Conservation (phyloP, 2,329 filamentous ascomycete genomes). For the Dothidotthia symphoricarpi region DNA sequence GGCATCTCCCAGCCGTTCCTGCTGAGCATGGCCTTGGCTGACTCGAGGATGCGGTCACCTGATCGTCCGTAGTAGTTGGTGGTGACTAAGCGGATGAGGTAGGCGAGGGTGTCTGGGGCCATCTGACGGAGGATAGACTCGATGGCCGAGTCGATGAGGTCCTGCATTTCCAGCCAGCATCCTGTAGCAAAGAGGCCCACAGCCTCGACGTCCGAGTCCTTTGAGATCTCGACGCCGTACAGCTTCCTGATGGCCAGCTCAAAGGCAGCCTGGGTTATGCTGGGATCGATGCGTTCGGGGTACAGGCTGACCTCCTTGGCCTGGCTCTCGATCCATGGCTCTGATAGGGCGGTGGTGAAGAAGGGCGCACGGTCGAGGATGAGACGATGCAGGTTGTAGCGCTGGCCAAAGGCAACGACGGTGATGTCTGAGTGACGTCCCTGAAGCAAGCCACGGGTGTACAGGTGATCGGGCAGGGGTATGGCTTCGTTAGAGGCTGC, state of each 20-base stretch:
- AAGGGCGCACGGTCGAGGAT: conserved; percentile 57
- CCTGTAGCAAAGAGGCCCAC: conserved; percentile 56
- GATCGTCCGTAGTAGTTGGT: conserved; percentile 57
- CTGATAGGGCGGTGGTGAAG: conserved; percentile 55
- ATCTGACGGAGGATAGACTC: conserved; percentile 57
- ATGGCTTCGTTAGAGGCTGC: conserved; percentile 40
- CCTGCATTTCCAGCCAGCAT: conserved; percentile 59
- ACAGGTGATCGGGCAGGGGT: conserved; percentile 53
- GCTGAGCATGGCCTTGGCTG: conserved; percentile 59
- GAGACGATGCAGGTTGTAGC: conserved; percentile 55
- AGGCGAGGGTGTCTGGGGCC: conserved; percentile 50
- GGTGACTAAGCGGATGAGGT: conserved; percentile 55
- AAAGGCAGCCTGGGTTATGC: conserved; percentile 54
- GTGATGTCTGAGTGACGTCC: conserved; percentile 57
- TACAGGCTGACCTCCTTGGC: conserved; percentile 53
- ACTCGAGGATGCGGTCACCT: conserved; percentile 55
- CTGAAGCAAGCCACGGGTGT: conserved; percentile 52
- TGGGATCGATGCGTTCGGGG: conserved; percentile 55
- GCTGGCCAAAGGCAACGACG: conserved; percentile 52
- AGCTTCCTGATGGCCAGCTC: conserved; percentile 56
- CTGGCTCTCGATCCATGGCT: conserved; percentile 56
- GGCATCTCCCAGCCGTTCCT: conserved; percentile 59
- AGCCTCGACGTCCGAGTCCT: conserved; percentile 54
- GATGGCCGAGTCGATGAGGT: conserved; percentile 54
- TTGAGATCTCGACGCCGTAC: conserved; percentile 51